These are phyloP conservation scores for Waltiozyma sp. DNA, from an alignment of 1,139 yeast genomes.

Conservation along the genomic window DNA sequence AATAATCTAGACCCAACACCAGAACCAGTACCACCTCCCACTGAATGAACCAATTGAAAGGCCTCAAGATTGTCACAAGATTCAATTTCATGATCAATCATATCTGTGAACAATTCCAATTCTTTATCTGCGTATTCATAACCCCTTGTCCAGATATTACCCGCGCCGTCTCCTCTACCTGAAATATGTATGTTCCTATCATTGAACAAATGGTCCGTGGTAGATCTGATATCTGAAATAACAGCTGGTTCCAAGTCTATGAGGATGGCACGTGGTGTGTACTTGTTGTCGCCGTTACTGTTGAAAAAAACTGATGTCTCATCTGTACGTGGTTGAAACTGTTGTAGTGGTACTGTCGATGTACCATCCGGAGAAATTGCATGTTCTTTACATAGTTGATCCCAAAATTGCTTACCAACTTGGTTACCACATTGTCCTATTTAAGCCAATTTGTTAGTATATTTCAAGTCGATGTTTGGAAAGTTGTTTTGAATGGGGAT, in stretches of 20 bases:
- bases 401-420: constrained; percentile 90
- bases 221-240: constrained; percentile 48
- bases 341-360: constrained; percentile 21
- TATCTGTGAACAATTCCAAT: constrained; percentile 63
- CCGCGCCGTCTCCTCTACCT: constrained; percentile 82
- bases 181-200: constrained; percentile 77
- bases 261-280: constrained; percentile 79
- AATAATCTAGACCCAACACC: constrained; percentile 82
- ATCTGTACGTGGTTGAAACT: constrained; percentile 37
- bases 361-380: constrained; percentile 72
- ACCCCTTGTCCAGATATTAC: constrained; percentile 93
- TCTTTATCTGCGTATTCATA: constrained; percentile 64
- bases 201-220: constrained; percentile 61
- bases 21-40: constrained; percentile 98
- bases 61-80: constrained; percentile 85
- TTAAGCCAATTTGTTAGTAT: not conserved
- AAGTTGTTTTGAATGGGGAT: not conserved
- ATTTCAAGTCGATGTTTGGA: not conserved
- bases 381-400: constrained; percentile 79
- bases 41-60: constrained; percentile 84
- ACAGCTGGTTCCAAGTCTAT: constrained; percentile 91
- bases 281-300: constrained; percentile 61
- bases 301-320: constrained; percentile 81
- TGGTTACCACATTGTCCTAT: constrained; percentile 90
- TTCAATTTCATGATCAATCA: constrained; percentile 85